Conservation (phyloP, 2,329 filamentous ascomycete genomes). For the Cordyceps cateniannulata region DNA sequence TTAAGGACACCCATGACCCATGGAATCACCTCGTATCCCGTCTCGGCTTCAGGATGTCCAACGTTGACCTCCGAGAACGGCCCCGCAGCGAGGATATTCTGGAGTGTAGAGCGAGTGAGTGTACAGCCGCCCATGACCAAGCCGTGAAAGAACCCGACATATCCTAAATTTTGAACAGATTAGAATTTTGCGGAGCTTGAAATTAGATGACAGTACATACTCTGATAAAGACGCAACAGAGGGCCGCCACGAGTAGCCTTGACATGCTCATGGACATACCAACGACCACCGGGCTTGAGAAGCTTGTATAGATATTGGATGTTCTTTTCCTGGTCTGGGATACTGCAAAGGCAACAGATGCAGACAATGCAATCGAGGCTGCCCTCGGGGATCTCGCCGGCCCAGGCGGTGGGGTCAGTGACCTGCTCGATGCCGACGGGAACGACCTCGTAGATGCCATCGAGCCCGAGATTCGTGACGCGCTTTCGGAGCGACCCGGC, state of each 20-base stretch:
- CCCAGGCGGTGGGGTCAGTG: slow-evolving; percentile 32
- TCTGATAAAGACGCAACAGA: slow-evolving; percentile 42
- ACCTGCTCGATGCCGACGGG: slow-evolving; percentile 58
- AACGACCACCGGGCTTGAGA: slow-evolving; percentile 54
- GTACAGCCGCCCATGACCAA: slow-evolving; percentile 45
- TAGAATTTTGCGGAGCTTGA: not conserved
- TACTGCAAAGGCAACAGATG: slow-evolving; percentile 56
- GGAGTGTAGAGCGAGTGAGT: slow-evolving; percentile 41
- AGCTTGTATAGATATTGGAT: slow-evolving; percentile 48
- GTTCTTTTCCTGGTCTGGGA: slow-evolving; percentile 52
- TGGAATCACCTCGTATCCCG: slow-evolving; percentile 37
- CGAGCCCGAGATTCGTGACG: slow-evolving; percentile 45
- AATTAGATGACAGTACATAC: slow-evolving; percentile 30
- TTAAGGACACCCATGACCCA: slow-evolving; percentile 47
- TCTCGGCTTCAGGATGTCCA: slow-evolving; percentile 31
- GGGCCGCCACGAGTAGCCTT: slow-evolving; percentile 30
- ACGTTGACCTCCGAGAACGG: slow-evolving; percentile 46
- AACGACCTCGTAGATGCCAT: slow-evolving; percentile 53
- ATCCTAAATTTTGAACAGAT: slow-evolving; percentile 25
- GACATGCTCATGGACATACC: slow-evolving; percentile 60
- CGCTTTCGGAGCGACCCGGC: slow-evolving; percentile 41
- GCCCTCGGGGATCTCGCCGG: slow-evolving; percentile 40
- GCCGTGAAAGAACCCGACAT: slow-evolving; percentile 48
- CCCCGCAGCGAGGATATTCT: slow-evolving; percentile 41
- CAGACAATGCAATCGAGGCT: slow-evolving; percentile 55